Evolutionary conservation across 2,329 filamentous ascomycete genomes (phyloP), one percentile per base, ranked within the genome.

Genomic region (Cercospora zeina): DNA sequence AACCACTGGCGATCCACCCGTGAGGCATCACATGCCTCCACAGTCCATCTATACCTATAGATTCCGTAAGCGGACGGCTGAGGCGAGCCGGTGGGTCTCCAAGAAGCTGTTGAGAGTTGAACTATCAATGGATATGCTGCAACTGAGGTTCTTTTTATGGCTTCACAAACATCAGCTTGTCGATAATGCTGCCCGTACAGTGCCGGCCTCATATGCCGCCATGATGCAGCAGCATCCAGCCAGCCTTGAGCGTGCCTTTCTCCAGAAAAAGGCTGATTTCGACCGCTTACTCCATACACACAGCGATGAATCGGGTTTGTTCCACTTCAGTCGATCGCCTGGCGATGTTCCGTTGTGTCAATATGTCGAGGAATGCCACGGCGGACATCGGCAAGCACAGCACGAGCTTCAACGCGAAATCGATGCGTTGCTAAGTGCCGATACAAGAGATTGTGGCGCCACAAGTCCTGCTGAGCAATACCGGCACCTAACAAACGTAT

Each of bases 41-140:
- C 77, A 81, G 58, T 81, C 79, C 2, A 68, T 81, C 27, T 81
- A 79, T 70, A 77, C 79, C 2, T 58, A 68, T 0, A 71, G 75
- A n/a, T 16, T 58, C 8, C 57, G 68, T 13, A 77, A 76, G 14
- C 53, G 63, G 36, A 73, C 70, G 16, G 73, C 74, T 0, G 65
- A 74, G 33, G 63, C 69, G 9, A 71, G 65, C 37, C 68, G 72
- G 36, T 77, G 76, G 67, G 73, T 70, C 0, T 71, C 74, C 59
- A 80, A 80, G 66, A 81, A 82, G 68, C 56, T 79, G 50, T 73
- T 75, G 39, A 73, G 73, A 31, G 74, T 77, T 33, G 76, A 79
- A 58, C 66, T 79, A 9, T 72, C 75, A 7, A 73, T 77, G 42
- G 78, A 77, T 31, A 66, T 74, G 24, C 65, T 82, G 27, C 74